phyloP scores from a whole-genome alignment of 805 yeast genomes.

The Cyberlindnera mississippiensis region DNA sequence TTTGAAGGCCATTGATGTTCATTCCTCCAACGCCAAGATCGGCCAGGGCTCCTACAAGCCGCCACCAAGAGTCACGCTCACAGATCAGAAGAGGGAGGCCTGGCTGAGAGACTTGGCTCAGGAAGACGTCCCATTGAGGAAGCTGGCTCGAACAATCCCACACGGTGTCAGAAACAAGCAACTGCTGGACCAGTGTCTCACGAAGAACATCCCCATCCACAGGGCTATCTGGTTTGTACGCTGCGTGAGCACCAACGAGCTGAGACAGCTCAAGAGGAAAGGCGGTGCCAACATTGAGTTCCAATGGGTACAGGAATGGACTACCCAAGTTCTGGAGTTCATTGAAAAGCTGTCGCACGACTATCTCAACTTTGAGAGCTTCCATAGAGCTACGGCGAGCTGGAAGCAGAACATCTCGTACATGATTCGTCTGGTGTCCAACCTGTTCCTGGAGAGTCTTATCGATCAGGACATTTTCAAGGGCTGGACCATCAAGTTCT shows the following conservation, averaged over 20 bases:
- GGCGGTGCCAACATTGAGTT: conserved; percentile 41
- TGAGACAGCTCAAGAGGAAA: conserved; percentile 52
- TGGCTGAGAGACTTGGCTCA: conserved; percentile 85
- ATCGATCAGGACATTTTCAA: conserved; percentile 60
- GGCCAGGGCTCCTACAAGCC: conserved; percentile 58
- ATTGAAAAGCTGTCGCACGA: conserved; percentile 35
- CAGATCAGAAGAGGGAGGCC: conserved; percentile 77
- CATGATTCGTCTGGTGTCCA: conserved; percentile 52
- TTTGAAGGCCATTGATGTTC: conserved; percentile 43
- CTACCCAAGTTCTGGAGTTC: conserved; percentile 70
- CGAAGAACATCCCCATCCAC: conserved; percentile 64
- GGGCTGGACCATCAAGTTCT: conserved; percentile 55
- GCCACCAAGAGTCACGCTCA: conserved; percentile 86
- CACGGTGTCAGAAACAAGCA: conserved; percentile 80
- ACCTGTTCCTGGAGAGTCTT: conserved; percentile 65
- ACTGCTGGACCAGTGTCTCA: conserved; percentile 68
- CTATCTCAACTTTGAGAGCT: conserved; percentile 32
- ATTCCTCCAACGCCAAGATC: conserved; percentile 43
- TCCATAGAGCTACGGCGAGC: conserved; percentile 36
- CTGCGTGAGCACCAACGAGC: conserved; percentile 80
- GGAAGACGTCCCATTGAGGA: conserved; percentile 57
- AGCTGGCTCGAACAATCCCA: conserved; percentile 76
- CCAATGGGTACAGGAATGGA: conserved; percentile 85
- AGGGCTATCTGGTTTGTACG: conserved; percentile 90
- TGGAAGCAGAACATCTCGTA: conserved; percentile 56